Evolutionary conservation across 345 rosid genomes (phyloP).

Genomic region (Camelina hispida): DNA sequence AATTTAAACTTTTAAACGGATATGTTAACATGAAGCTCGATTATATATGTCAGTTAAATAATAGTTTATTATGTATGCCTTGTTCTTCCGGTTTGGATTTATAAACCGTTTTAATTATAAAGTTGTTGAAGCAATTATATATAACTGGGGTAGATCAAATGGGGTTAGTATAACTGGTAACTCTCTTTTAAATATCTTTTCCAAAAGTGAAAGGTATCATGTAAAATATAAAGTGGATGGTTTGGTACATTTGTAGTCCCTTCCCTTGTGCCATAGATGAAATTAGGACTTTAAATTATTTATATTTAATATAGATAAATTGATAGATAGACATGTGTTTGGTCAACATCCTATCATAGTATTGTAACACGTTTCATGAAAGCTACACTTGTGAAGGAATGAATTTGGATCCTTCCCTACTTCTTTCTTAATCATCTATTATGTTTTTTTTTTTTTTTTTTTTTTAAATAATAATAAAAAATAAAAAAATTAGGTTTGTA

Average conservation of each 20-base stretch:
- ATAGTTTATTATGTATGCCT: too few relatives aligned
- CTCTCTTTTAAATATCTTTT: background rate
- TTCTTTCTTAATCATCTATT: background rate
- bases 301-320: background rate
- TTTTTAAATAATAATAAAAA: too few relatives aligned
- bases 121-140: too few relatives aligned
- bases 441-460: too few relatives aligned
- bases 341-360: conserved; percentile 35
- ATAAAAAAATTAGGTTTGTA: too few relatives aligned
- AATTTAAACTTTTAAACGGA: too few relatives aligned
- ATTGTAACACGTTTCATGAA: conserved; percentile 41
- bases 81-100: too few relatives aligned
- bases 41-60: too few relatives aligned
- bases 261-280: background rate
- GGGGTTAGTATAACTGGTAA: background rate
- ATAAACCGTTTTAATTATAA: too few relatives aligned
- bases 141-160: background rate
- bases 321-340: background rate
- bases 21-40: too few relatives aligned
- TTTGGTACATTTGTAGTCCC: conserved; percentile 18
- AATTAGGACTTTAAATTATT: background rate
- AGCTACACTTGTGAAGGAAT: conserved; percentile 35
- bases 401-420: conserved; percentile 10
- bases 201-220: background rate
- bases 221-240: background rate